These are phyloP conservation scores for Citropsis articulata DNA, from an alignment of 345 rosid genomes.

Conservation along the genomic window DNA sequence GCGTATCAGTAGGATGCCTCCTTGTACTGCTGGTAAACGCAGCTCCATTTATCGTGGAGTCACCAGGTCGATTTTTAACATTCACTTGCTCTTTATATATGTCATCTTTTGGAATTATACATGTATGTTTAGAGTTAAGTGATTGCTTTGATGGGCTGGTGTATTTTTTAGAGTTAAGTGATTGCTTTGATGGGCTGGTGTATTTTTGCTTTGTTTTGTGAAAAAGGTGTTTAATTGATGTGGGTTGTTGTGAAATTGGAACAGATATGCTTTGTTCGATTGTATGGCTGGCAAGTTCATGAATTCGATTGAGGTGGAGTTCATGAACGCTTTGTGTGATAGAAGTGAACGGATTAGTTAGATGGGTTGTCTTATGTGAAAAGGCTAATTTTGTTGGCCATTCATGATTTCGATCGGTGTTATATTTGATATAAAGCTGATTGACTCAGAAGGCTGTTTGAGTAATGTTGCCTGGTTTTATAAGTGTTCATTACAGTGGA, in stretches of 20 bases:
- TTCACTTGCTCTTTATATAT: background rate
- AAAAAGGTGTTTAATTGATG: background rate
- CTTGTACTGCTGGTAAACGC: constrained; percentile 97
- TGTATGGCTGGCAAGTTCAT: background rate
- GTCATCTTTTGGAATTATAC: background rate
- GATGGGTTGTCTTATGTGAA: background rate
- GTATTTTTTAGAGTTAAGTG: background rate
- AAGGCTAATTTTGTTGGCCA: background rate
- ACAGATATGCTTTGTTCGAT: background rate
- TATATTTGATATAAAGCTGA: background rate
- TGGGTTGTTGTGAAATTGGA: background rate
- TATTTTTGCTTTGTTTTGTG: background rate
- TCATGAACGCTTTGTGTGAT: background rate
- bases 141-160: background rate
- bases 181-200: background rate
- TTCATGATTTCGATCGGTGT: background rate
- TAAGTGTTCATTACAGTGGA: background rate
- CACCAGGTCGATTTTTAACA: constrained; percentile 54
- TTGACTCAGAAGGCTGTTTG: background rate
- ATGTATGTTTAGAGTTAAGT: background rate
- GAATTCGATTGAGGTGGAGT: background rate
- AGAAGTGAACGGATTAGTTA: no score
- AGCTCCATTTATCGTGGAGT: constrained; percentile 99
- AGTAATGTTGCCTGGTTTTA: background rate
- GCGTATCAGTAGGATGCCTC: constrained; percentile 98